Evolutionary conservation across 805 yeast species (phyloP), one percentile per base, ranked within the genome.

Genomic region (Scheffersomyces lignosus): DNA sequence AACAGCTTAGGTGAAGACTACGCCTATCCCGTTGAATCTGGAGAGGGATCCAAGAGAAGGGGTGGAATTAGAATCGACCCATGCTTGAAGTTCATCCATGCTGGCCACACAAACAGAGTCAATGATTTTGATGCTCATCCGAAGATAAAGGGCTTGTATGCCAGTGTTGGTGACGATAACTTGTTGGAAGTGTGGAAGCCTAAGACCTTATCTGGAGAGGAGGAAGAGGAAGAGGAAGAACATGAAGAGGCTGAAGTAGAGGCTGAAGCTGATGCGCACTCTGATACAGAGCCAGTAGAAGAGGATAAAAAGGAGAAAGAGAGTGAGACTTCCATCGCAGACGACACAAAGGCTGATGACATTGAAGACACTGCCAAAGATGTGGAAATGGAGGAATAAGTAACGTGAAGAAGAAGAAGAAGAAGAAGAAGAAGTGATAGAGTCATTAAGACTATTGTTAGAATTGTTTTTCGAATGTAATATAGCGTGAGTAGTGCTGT

Each of bases 101-200:
- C 95, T 12, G 96, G 96, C 9, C 96, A 88, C 62, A 78, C 89
- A 2, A 78, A 77, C 32, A 71, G 80, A 36, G 71, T 88, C 30
- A 71, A 80, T 38, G 91, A 82, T 46, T 65, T 83, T 32, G 80
- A 74, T 38, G 77, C 90, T 74, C 82, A 83, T 51, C 86, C 87
- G 2, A 58, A 54, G 7, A 60, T 82, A 32, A 69, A 71, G 17
- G 74, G 81, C 61, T 70, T 85, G 1, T 58, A 79, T 23, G 81
- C 82, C 5, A 77, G 85, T 37, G 80, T 80, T 35, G 87, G 86
- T 1, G 93, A 84, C 51, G 96, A 88, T 56, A 77, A 74, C 30
- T 69, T 87, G 41, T 63, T 86, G 24, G 90, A 86, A 54, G 69
- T 88, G 5, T 88, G 93, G 93, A 80, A 75, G 52, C 81, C 85